Conservation (phyloP, 2,329 filamentous ascomycete genomes). For the Aspergillus novofumigatus region DNA sequence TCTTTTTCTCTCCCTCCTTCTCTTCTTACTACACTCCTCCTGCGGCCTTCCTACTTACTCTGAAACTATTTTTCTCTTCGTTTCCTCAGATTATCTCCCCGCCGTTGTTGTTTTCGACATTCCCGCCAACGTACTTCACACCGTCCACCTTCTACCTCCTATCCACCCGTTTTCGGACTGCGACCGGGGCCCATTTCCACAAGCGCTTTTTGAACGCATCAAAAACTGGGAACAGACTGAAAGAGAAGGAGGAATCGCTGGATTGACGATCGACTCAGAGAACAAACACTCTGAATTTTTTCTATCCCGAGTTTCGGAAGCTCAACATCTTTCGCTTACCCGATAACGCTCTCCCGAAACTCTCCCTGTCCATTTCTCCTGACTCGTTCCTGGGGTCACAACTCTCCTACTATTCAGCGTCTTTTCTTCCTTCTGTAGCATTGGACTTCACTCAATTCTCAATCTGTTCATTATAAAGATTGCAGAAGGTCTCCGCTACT, state of each 20-base stretch:
- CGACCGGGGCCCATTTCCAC: constrained; percentile 6
- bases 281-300: constrained; percentile 15
- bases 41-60: background rate
- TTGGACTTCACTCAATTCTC: background rate
- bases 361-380: constrained; percentile 10
- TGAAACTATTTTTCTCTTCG: constrained; percentile 2
- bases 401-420: constrained; percentile 8
- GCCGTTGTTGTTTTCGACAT: constrained; percentile 4
- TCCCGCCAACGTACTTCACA: background rate
- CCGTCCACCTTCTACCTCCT: background rate
- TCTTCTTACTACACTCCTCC: background rate
- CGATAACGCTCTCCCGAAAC: constrained; percentile 7
- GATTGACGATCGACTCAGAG: constrained; percentile 1
- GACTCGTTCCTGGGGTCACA: constrained; percentile 1
- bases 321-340: constrained; percentile 18
- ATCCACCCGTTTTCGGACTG: constrained; percentile 15
- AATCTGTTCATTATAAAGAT: background rate
- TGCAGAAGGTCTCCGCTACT: background rate
- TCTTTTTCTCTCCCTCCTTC: background rate
- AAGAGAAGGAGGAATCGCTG: background rate
- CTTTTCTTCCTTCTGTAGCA: constrained; percentile 1
- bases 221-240: background rate
- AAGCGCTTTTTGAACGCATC: constrained; percentile 3
- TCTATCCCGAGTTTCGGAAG: constrained; percentile 17
- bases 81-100: constrained; percentile 8